Base-by-base conservation (phyloP, 306 rosid genomes). In the Begonia fuchsioides region DNA sequence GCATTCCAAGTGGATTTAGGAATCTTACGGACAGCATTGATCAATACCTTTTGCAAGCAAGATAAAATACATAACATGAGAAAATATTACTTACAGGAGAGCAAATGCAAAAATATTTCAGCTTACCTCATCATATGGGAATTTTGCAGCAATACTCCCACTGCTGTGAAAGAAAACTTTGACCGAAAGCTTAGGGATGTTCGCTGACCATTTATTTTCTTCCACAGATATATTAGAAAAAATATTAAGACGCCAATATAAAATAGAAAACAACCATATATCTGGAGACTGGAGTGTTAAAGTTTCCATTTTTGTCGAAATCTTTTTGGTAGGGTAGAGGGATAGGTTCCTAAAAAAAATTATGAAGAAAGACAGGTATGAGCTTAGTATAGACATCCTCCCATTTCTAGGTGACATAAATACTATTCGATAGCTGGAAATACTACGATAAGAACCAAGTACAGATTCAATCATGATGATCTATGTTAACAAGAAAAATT, bases 1-100 rank as follows among this genome's bases (percentile, higher is more conserved):
- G 79, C 82, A 69, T 76, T 65, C 95, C 97, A 90, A 44, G 70
- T 54, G 55, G 93, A 72, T 65, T 71, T 90, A 43, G 90, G 79
- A 52, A 84, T 75, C 69, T 52, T 69, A 18, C 80, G 82, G 45
- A 84, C 56, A 39, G 87, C 87, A 59, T 66, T 66, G 45, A 90
- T 65, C 43, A 84, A 56, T 43, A 14, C 72, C 97, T 88, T 71
- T 57, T 43, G 47, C 50, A 72, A 64, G 32, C 50, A 72, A 64
- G 32, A 60, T 26, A 55, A 55, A 43, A 13, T 43, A 39, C 32
- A 13, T 41, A 15, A 17, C 68, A 65, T 59, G 13, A 59, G 35
- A 26, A 26, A 26, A 26, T 2, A 26, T 26, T 26, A 26, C 35
- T 26, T 26, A 3, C 35, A 26, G 35, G 35, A 26, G 35, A 0